These are phyloP conservation scores for Coemansia sp. DNA, from an alignment of 371 early-diverging fungal genomes.

Conservation along the genomic window DNA sequence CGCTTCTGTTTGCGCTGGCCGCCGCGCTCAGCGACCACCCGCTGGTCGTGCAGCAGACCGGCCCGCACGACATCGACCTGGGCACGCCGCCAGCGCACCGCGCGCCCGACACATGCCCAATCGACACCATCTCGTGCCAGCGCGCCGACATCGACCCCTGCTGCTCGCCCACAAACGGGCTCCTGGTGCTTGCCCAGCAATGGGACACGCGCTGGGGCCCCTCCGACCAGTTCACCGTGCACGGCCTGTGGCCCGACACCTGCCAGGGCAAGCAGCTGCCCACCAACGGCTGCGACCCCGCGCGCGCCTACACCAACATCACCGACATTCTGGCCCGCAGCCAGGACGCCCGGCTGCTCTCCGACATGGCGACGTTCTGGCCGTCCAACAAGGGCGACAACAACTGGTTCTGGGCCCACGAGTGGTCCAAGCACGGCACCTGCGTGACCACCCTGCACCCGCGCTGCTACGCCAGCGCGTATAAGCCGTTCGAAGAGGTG, in stretches of 20 bases:
- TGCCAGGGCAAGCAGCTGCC: constrained; percentile 62
- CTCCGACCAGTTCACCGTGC: constrained; percentile 61
- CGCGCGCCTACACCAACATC: constrained; percentile 58
- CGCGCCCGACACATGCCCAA: constrained; percentile 50
- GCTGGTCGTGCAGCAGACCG: not conserved
- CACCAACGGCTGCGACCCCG: constrained; percentile 64
- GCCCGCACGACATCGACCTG: not conserved
- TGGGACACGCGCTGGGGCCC: constrained; percentile 61
- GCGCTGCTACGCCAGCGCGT: constrained; percentile 55
- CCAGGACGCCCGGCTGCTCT: constrained; percentile 49
- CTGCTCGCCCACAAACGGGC: constrained; percentile 69
- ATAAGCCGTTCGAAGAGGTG: constrained; percentile 59
- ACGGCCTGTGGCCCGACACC: constrained; percentile 79
- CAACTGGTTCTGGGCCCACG: constrained; percentile 69
- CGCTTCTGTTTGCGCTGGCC: too few relatives aligned
- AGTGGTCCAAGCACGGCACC: constrained; percentile 83
- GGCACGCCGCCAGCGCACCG: not conserved
- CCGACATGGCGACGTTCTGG: constrained; percentile 72
- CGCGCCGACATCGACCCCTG: constrained; percentile 55
- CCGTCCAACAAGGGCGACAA: constrained; percentile 67
- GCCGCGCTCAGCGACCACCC: not conserved
- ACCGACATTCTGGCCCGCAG: constrained; percentile 50
- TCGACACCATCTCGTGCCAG: constrained; percentile 54
- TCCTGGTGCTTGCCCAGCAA: constrained; percentile 59
- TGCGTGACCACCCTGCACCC: constrained; percentile 69